Conservation (phyloP, 352 stramenopile species). For the Pythium insidiosum region DNA sequence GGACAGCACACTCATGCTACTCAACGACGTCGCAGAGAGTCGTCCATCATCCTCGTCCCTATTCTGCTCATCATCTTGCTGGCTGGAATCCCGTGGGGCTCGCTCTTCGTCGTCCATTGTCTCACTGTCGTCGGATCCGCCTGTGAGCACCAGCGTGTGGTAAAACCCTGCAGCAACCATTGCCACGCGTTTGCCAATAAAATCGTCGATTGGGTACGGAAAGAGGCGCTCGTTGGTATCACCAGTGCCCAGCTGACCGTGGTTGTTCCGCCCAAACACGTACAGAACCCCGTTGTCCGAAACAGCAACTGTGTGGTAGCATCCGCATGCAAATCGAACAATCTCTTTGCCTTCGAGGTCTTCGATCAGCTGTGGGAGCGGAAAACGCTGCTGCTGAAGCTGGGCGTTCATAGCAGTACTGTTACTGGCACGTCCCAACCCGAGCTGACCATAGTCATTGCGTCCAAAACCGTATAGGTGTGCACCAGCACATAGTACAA, state of each 20-base stretch:
- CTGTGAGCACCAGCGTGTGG: conserved; percentile 88
- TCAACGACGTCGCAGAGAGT: no score
- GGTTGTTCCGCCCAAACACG: conserved; percentile 93
- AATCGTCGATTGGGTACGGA: conserved; percentile 84
- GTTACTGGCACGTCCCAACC: conserved; percentile 44
- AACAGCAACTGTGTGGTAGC: conserved; percentile 87
- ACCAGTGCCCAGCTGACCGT: conserved; percentile 89
- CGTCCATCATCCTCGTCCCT: no score
- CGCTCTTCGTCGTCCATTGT: no score
- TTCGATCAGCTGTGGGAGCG: conserved; percentile 41
- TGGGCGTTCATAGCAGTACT: conserved; percentile 37
- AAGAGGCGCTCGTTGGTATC: conserved; percentile 84
- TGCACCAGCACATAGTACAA: conserved; percentile 61
- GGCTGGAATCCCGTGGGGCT: no score
- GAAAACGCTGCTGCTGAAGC: conserved; percentile 66
- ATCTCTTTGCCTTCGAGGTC: conserved; percentile 83
- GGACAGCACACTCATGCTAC: no score
- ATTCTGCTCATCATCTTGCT: no score
- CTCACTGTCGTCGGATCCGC: conserved; percentile 56
- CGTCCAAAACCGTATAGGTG: conserved; percentile 85
- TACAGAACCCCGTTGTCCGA: conserved; percentile 88
- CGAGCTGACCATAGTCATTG: conserved; percentile 93
- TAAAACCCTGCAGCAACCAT: conserved; percentile 91
- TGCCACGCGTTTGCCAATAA: conserved; percentile 84
- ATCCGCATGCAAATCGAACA: conserved; percentile 79